Conservation (phyloP, 2,329 filamentous ascomycete genomes). For the Whalleya microplaca region DNA sequence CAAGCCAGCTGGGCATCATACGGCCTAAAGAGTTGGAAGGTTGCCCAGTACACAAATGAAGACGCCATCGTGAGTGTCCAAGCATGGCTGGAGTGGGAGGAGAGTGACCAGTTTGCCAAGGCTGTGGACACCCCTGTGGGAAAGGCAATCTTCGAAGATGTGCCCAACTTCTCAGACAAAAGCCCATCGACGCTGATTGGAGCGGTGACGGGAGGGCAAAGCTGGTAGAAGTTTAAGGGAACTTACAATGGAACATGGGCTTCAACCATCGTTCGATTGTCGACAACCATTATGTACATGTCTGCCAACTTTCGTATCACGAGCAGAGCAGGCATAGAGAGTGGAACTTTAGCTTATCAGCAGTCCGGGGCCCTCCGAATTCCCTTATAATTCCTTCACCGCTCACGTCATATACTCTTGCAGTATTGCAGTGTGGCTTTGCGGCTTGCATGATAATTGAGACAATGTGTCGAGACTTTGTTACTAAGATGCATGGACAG, state of each 20-base stretch:
- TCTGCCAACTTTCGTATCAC: no score
- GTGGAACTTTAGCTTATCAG: no score
- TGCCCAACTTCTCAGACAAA: slow-evolving; percentile 39
- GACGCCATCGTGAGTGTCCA: slow-evolving; percentile 33
- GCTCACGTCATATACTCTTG: no score
- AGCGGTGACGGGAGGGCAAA: not conserved
- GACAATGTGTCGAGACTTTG: no score
- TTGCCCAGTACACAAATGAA: slow-evolving; percentile 33
- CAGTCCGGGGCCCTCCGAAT: no score
- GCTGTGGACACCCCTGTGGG: slow-evolving; percentile 17
- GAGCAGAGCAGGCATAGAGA: no score
- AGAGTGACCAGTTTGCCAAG: slow-evolving; percentile 27
- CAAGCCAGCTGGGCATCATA: slow-evolving; percentile 41
- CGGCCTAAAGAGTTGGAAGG: slow-evolving; percentile 45
- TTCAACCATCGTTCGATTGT: not conserved
- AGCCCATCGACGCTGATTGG: slow-evolving; percentile 21
- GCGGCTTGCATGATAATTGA: no score
- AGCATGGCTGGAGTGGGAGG: slow-evolving; percentile 38
- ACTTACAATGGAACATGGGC: no score
- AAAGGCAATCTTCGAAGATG: slow-evolving; percentile 34
- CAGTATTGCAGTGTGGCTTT: no score
- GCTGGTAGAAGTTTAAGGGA: not conserved
- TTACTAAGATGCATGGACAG: no score
- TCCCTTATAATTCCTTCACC: no score
- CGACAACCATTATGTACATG: no score